Conservation (phyloP, 352 stramenopile genomes). For the Hyaloperonospora arabidopsidis region DNA sequence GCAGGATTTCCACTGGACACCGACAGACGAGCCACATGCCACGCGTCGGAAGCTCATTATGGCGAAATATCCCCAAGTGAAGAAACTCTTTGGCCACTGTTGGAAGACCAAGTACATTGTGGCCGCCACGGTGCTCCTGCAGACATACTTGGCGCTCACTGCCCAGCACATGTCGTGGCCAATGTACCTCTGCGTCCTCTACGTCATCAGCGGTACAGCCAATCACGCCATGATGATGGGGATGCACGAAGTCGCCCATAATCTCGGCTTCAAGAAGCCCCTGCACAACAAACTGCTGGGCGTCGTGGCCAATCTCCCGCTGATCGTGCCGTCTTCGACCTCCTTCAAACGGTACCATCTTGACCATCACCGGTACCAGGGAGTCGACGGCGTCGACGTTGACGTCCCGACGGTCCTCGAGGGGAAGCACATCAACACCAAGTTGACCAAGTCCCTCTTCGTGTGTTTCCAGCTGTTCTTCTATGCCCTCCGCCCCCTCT, state of each 20-base stretch:
- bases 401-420: slow-evolving; percentile 91
- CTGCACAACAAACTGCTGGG: slow-evolving; percentile 86
- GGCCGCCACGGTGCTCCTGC: slow-evolving; percentile 55
- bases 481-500: slow-evolving; percentile 88
- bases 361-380: slow-evolving; percentile 95
- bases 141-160: slow-evolving; percentile 74
- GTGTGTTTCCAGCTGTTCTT: slow-evolving; percentile 89
- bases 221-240: slow-evolving; percentile 94
- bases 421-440: slow-evolving; percentile 84
- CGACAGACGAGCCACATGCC: slow-evolving; percentile 82
- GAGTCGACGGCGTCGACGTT: slow-evolving; percentile 89
- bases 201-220: slow-evolving; percentile 85
- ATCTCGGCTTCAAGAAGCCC: slow-evolving; percentile 90
- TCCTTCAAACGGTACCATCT: slow-evolving; percentile 97
- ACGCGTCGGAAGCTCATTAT: slow-evolving; percentile 77
- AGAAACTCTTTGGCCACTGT: slow-evolving; percentile 83
- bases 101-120: slow-evolving; percentile 87
- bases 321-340: slow-evolving; percentile 87
- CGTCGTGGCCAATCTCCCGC: slow-evolving; percentile 91
- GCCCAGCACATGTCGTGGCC: slow-evolving; percentile 63
- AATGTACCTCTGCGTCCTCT: slow-evolving; percentile 52
- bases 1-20: slow-evolving; percentile 78
- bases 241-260: slow-evolving; percentile 95
- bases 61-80: slow-evolving; percentile 86
- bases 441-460: slow-evolving; percentile 88